Base-by-base conservation (phyloP, 2,329 filamentous ascomycete genomes). In the Nakataea oryzae region DNA sequence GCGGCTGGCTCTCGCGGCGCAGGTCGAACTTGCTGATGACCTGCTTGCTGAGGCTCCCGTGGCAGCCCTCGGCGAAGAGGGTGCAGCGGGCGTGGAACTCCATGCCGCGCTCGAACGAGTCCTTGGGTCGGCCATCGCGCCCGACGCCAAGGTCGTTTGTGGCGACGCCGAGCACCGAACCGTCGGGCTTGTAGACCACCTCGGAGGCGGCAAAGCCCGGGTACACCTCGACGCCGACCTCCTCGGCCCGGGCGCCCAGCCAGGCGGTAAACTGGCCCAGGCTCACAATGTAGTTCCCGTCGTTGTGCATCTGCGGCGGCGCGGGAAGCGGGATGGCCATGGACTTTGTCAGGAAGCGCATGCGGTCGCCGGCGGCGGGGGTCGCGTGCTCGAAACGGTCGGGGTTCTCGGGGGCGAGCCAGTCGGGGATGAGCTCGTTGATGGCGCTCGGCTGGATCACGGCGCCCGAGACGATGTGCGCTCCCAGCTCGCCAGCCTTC, bases 231-330 rank as follows among this genome's bases (percentile, higher is more conserved):
- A 99, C 95, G 34, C 95, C 95, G 32, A 96, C 72, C 76, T 97
- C 95, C 76, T 99, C 95, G n/a, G 95, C 95, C 58, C 93, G 86
- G 73, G 97, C 95, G 59, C 91, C 93, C 2, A 99, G 81, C 95
- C 95, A 99, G 76, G 93, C 96, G 63, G 90, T 89, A 71, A 99
- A 88, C 74, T 97, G 91, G 74, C 96, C 97, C 70, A 99, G 78
- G 71, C 91, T 96, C 70, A 99, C 86, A 67, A 99, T 99, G 75
- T 96, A 97, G 77, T 99, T 99, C 67, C 95, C 95, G 70, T 96
- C 85, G 74, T 99, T 99, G 79, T 93, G 86, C 95, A 99, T 99
- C 78, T 97, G 95, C 34, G 95, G 95, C 57, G 95, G 95, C 14
- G 88, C 86, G 1, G 93, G 95, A 61, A 97, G 79, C 7, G 91